Conservation (phyloP, 1,284 basidiomycete species). For the Boletus semigastroideus region DNA sequence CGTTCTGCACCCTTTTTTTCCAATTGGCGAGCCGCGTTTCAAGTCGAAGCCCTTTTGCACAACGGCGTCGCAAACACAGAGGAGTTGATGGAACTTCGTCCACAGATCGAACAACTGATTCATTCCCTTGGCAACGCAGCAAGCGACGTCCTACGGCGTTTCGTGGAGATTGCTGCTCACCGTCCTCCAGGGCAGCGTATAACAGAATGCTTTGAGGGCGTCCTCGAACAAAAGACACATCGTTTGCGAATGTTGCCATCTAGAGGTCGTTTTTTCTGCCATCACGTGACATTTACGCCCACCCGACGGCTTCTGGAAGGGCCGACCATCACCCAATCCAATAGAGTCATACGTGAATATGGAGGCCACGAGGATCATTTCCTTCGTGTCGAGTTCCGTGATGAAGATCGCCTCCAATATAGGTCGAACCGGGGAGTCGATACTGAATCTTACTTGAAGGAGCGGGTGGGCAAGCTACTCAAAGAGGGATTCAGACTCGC, state of each 20-base stretch:
- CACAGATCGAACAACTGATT: slow-evolving; percentile 43
- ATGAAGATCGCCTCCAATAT: slow-evolving; percentile 70
- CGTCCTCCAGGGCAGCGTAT: slow-evolving; percentile 46
- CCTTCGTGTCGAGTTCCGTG: slow-evolving; percentile 74
- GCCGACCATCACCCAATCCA: slow-evolving; percentile 68
- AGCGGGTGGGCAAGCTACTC: slow-evolving; percentile 62
- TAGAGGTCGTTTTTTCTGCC: slow-evolving; percentile 47
- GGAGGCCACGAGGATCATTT: slow-evolving; percentile 60
- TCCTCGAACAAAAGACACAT: slow-evolving; percentile 30
- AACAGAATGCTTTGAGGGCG: slow-evolving; percentile 48
- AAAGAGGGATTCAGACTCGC: slow-evolving; percentile 66
- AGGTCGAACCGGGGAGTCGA: slow-evolving; percentile 68
- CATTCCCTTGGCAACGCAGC: slow-evolving; percentile 33
- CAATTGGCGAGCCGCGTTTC: slow-evolving; percentile 64
- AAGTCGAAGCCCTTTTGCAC: slow-evolving; percentile 64
- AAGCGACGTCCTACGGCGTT: slow-evolving; percentile 52
- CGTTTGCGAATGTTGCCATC: slow-evolving; percentile 17
- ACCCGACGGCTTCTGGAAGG: slow-evolving; percentile 69
- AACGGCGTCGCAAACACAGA: slow-evolving; percentile 57
- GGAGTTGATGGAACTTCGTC: slow-evolving; percentile 48
- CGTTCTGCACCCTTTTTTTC: slow-evolving; percentile 36
- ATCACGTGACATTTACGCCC: slow-evolving; percentile 70
- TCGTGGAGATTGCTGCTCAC: slow-evolving; percentile 44
- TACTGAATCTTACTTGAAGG: slow-evolving; percentile 51
- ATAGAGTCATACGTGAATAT: slow-evolving; percentile 61